Evolutionary conservation across 805 yeast genomes (phyloP).

Genomic region (Wickerhamomyces rabaulensis): DNA sequence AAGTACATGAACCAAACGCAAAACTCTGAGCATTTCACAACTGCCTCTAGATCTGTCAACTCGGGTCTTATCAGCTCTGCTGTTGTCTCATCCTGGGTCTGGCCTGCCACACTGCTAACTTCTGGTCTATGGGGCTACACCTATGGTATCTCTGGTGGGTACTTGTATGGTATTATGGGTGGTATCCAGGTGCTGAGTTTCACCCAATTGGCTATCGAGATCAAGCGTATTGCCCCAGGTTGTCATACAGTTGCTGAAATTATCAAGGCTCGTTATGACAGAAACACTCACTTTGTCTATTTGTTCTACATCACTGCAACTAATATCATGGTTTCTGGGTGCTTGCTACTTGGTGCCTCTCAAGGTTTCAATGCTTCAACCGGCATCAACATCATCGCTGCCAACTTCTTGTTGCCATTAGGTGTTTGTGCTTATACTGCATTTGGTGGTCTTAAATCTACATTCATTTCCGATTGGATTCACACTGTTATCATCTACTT

Average conservation of each 20-base stretch:
- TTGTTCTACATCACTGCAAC: slow-evolving; percentile 33
- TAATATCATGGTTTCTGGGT: slow-evolving; percentile 32
- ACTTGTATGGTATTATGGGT: slow-evolving; percentile 26
- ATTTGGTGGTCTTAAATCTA: slow-evolving; percentile 46
- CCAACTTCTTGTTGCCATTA: slow-evolving; percentile 38
- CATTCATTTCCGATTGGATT: slow-evolving; percentile 47
- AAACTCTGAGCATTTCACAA: slow-evolving; percentile 34
- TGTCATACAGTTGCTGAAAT: slow-evolving; percentile 38
- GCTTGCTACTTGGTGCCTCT: slow-evolving; percentile 40
- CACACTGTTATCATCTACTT: slow-evolving; percentile 42
- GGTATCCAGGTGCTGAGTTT: slow-evolving; percentile 34
- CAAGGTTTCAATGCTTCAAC: slow-evolving; percentile 35
- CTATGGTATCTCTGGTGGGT: slow-evolving; percentile 38
- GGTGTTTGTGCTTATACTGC: slow-evolving; percentile 45
- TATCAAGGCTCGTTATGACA: slow-evolving; percentile 32
- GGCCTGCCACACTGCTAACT: slow-evolving; percentile 37
- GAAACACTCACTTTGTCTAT: slow-evolving; percentile 30
- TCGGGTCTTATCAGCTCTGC: slow-evolving; percentile 40
- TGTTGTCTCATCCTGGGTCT: slow-evolving; percentile 42
- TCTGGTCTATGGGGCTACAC: slow-evolving; percentile 36
- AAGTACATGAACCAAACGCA: slow-evolving; percentile 35
- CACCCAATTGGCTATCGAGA: slow-evolving; percentile 32
- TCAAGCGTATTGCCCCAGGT: slow-evolving; percentile 36
- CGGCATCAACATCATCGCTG: slow-evolving; percentile 42
- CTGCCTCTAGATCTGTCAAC: slow-evolving; percentile 36